phyloP scores from a whole-genome alignment of 305 asterid species.

The Fraxinus baroniana region DNA sequence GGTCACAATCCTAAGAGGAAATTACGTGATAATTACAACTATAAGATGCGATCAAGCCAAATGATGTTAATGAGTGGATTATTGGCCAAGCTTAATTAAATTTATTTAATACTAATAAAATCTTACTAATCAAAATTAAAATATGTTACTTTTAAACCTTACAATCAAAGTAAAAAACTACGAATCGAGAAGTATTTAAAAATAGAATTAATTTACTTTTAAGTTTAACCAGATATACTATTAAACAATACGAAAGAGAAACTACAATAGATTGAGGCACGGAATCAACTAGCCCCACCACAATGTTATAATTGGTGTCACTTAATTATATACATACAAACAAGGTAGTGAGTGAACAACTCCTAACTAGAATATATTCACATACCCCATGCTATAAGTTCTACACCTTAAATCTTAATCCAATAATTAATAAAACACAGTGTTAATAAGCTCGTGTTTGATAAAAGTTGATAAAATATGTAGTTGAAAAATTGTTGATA shows the following conservation, averaged over 20 bases:
- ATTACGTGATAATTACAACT: not conserved
- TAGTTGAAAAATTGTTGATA: too few relatives aligned
- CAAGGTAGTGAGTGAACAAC: not conserved
- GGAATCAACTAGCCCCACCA: not conserved
- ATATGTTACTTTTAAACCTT: not conserved
- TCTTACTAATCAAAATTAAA: not conserved
- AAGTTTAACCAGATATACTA: too few relatives aligned
- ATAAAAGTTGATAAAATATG: too few relatives aligned
- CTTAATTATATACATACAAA: not conserved
- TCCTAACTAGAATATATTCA: not conserved
- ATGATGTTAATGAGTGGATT: not conserved
- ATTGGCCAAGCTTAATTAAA: not conserved
- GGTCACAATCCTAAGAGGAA: not conserved
- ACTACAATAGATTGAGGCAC: not conserved
- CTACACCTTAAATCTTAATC: too few relatives aligned
- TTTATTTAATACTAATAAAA: too few relatives aligned
- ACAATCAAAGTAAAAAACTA: too few relatives aligned
- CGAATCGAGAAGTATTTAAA: too few relatives aligned
- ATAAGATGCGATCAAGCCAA: not conserved
- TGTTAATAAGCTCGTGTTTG: not conserved
- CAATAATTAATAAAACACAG: too few relatives aligned
- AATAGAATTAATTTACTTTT: too few relatives aligned
- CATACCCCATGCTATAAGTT: not conserved
- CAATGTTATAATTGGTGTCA: not conserved
- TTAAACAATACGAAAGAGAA: not conserved